Base-by-base conservation (phyloP, 345 rosid genomes). In the Hypericum perforatum region DNA sequence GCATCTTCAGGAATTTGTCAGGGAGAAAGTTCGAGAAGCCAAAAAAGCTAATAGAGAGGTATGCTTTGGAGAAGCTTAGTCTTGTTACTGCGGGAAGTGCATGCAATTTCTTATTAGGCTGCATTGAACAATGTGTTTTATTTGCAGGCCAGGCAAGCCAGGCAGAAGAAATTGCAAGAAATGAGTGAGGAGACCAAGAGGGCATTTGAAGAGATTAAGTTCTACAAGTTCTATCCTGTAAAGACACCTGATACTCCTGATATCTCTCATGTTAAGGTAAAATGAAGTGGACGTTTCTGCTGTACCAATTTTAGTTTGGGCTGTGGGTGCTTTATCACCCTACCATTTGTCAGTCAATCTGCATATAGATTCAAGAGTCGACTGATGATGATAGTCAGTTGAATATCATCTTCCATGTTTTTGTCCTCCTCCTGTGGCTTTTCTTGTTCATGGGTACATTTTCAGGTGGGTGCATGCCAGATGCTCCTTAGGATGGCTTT, bases 221-320 rank as follows among this genome's bases (percentile, higher is more conserved):
- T 94, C 68, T 86, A 89, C 85, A 94, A 94, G 68, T 94, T 94
- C 65, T 94, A 94, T 72, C 99, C 99, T 15, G 72, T 65, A 63
- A 69, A 68, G 57, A 77, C 89, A 38, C 74, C 76, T 3, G 89
- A 86, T 52, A 60, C 94, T 43, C 98, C 97, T 14, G 86, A 86
- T 32, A 62, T 92, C 51, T 76, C 94, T 37, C 58, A 65, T 10
- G 83, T 76, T 49, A 76, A 85, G 86, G 98, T 92, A 70, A 14
- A 45, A 36, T 45, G 16, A 53, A 22, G 32, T 40, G 16, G 44
- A 14, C 36, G 5, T 11, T 10, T 22, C 32, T 22, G 32, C 32
- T 4, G 32, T 22, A 22, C 32, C 32, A 22, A 22, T 22, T 22
- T 22, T 22, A 22, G 4, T 22, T 22, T 22, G 32, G 32, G 32